These are phyloP conservation scores for Calonectria pauciramosa DNA, from an alignment of 2,329 filamentous ascomycete genomes.

Conservation along the genomic window DNA sequence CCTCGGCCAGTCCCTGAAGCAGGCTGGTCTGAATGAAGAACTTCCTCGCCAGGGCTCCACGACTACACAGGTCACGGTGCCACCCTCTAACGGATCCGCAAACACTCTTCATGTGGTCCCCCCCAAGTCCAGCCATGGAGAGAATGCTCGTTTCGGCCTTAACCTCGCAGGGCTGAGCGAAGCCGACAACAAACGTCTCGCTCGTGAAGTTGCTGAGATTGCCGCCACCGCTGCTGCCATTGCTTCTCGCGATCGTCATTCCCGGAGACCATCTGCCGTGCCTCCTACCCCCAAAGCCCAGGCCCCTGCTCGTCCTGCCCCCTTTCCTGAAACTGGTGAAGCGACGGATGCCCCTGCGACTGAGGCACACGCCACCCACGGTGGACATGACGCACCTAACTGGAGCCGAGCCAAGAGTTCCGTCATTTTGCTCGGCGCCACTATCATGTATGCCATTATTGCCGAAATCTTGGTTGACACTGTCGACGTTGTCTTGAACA, in stretches of 20 bases:
- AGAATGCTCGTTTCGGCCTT: constrained; percentile 58
- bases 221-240: constrained; percentile 91
- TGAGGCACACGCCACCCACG: constrained; percentile 59
- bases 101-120: constrained; percentile 81
- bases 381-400: constrained; percentile 97
- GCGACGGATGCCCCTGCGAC: constrained; percentile 48
- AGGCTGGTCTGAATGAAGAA: constrained; percentile 78
- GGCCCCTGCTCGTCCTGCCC: constrained; percentile 50
- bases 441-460: constrained; percentile 93
- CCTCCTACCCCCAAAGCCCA: constrained; percentile 45
- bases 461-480: constrained; percentile 97
- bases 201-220: constrained; percentile 92
- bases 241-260: constrained; percentile 79
- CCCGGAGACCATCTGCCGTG: constrained; percentile 55
- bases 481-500: constrained; percentile 94
- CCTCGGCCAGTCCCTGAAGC: constrained; percentile 88
- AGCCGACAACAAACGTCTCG: constrained; percentile 84
- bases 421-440: constrained; percentile 89
- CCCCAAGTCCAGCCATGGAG: constrained; percentile 70
- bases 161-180: constrained; percentile 80
- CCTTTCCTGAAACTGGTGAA: constrained; percentile 33
- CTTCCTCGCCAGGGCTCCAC: constrained; percentile 56
- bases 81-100: constrained; percentile 57
- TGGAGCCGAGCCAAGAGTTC: constrained; percentile 95
- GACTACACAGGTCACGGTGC: constrained; percentile 47